A percentile compares a stretch with the other conserved stretches of the same genome.
Conservation (phyloP, 345 rosid genomes). For the Populus deltoides region DNA sequence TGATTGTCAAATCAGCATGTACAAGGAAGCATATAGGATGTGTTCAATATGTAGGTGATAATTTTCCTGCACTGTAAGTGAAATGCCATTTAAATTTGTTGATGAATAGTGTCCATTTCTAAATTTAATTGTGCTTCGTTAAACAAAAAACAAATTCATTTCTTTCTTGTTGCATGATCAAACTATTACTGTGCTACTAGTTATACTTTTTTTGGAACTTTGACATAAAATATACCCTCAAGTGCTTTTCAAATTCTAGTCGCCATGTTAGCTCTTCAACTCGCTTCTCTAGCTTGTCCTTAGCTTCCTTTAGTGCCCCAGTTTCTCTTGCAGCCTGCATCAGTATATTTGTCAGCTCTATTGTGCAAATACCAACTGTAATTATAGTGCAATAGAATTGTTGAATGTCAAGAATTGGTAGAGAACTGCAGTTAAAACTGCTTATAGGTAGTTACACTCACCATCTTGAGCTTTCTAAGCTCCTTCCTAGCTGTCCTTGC, state of each 20-base stretch:
- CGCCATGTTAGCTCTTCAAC: constrained; percentile 66
- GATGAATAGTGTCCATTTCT: background rate
- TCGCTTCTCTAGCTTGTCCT: constrained; percentile 62
- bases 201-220: background rate
- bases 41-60: background rate
- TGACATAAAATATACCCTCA: constrained; percentile 36
- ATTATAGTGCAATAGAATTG: background rate
- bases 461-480: constrained; percentile 60
- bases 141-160: background rate
- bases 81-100: background rate
- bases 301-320: constrained; percentile 67
- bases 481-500: constrained; percentile 55
- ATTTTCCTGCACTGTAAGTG: background rate
- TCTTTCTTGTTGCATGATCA: background rate
- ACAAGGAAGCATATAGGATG: background rate
- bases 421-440: background rate
- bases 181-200: background rate
- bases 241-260: constrained; percentile 54
- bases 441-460: constrained; percentile 10
- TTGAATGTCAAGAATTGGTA: background rate
- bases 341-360: background rate
- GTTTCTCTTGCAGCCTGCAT: constrained; percentile 70
- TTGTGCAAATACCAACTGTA: background rate
- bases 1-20: background rate
- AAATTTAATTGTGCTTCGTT: background rate